phyloP scores from a whole-genome alignment of 2,329 filamentous ascomycete genomes.

The Calcarisporium arbuscula region DNA sequence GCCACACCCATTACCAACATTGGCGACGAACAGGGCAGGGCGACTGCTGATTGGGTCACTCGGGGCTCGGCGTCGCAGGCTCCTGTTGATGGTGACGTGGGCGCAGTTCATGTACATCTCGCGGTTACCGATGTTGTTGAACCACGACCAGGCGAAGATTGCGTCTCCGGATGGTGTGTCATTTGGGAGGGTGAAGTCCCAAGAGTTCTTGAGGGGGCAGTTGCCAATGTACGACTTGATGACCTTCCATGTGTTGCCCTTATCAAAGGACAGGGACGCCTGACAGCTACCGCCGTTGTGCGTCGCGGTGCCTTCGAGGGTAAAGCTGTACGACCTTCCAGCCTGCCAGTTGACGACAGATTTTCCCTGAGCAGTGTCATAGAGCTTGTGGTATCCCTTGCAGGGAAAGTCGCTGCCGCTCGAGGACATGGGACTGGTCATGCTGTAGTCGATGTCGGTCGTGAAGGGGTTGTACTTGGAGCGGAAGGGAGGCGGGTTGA shows the following conservation, averaged over 20 bases:
- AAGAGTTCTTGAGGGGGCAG: slow-evolving; percentile 46
- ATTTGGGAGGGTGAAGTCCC: slow-evolving; percentile 59
- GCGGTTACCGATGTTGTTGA: slow-evolving; percentile 68
- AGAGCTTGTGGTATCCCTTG: slow-evolving; percentile 51
- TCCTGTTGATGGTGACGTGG: slow-evolving; percentile 52
- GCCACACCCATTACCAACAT: slow-evolving; percentile 49
- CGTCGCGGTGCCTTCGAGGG: slow-evolving; percentile 52
- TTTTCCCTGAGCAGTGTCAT: slow-evolving; percentile 41
- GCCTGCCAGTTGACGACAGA: slow-evolving; percentile 55
- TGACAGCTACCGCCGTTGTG: slow-evolving; percentile 73
- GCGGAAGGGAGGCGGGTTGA: slow-evolving; percentile 40
- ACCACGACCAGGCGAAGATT: slow-evolving; percentile 70
- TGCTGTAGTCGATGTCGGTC: slow-evolving; percentile 57
- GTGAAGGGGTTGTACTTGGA: slow-evolving; percentile 43
- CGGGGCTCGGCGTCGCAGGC: slow-evolving; percentile 18
- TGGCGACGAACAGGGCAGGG: slow-evolving; percentile 61
- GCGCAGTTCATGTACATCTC: slow-evolving; percentile 87
- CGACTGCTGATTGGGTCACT: slow-evolving; percentile 42
- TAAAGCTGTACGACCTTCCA: slow-evolving; percentile 57
- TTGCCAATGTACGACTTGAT: slow-evolving; percentile 49
- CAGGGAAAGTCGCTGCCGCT: slow-evolving; percentile 65
- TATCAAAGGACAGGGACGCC: slow-evolving; percentile 66
- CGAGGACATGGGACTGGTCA: slow-evolving; percentile 57
- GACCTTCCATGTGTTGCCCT: slow-evolving; percentile 63
- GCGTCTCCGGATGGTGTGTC: slow-evolving; percentile 56